Base-by-base conservation (phyloP, 23 red algal genomes). In the Agarophyton chilense region DNA sequence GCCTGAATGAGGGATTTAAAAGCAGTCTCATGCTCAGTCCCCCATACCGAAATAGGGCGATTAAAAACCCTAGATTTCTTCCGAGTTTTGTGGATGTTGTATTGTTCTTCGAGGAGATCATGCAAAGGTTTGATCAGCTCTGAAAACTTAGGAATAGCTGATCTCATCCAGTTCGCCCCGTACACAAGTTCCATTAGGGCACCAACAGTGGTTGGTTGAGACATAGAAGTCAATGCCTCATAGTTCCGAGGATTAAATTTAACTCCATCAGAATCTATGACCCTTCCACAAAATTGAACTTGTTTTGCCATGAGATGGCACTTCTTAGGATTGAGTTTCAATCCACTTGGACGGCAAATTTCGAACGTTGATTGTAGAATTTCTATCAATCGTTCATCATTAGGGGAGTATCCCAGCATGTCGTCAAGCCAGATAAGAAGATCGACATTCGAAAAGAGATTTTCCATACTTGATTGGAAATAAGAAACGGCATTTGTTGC, bases 381-480 rank as follows among this genome's bases (percentile, higher is more conserved):
- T 77, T 77, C 71, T n/a, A 77, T 9, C 6, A 77, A 45, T n/a
- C n/a, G n/a, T n/a, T n/a, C n/a, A n/a, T n/a, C n/a, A n/a, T n/a
- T n/a, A 39, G 26, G 28, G 39, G 33, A 29, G 25, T 87, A 74
- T 21, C 82, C 52, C 5, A 87, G 43, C 9, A 72, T 0, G 33
- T 87, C 63, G 71, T 87, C 1, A 55, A 87, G 0, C 0, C 72
- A 87, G n/a, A 73, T 87, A 21, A 87, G 82, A 18, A 87, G 2
- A 1, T 72, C 53, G n/a, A 87, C 24, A 53, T 54, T 0, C 38
- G 7, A 6, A 47, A 47, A 47, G 46, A 75, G 26, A 6, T 63
- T 42, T 87, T 89, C 67, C 43, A 78, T 77, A 44, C 41, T 77
- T 11, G 84, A 77, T 77, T 89, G 66, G 6, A 89, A 89, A 19